A percentile compares a stretch with the other conserved stretches of the same genome.
These are phyloP conservation scores for Nymphaea colorata DNA, from an alignment of 164 flowering plant species.

Conservation along the genomic window DNA sequence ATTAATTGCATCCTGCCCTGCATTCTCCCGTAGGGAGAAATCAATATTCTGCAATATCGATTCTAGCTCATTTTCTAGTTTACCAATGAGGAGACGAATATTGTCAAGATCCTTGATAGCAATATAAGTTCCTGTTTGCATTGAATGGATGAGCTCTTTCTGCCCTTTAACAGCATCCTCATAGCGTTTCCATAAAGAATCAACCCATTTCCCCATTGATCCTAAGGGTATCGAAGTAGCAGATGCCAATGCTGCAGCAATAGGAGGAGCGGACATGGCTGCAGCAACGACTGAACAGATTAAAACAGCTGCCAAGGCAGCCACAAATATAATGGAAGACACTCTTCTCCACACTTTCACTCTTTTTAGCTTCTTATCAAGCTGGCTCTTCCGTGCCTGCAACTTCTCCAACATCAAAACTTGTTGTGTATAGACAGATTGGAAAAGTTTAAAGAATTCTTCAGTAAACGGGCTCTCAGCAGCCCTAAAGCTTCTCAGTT, in stretches of 20 bases:
- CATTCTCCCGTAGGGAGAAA: slow-evolving; percentile 29
- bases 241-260: slow-evolving; percentile 64
- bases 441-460: slow-evolving; percentile 46
- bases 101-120: slow-evolving; percentile 60
- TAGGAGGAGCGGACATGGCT: slow-evolving; percentile 72
- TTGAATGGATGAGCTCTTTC: slow-evolving; percentile 42
- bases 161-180: slow-evolving; percentile 48
- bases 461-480: slow-evolving; percentile 63
- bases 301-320: slow-evolving; percentile 52
- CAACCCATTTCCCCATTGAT: slow-evolving; percentile 73
- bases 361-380: slow-evolving; percentile 53
- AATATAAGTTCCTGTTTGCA: slow-evolving; percentile 46
- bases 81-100: slow-evolving; percentile 50
- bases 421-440: slow-evolving; percentile 47
- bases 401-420: slow-evolving; percentile 44
- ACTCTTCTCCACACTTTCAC: slow-evolving; percentile 58
- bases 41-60: slow-evolving; percentile 40
- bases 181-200: slow-evolving; percentile 55
- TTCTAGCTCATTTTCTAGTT: slow-evolving; percentile 42
- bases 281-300: slow-evolving; percentile 87
- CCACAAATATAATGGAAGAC: slow-evolving; percentile 49
- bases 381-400: slow-evolving; percentile 38
- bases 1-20: slow-evolving; percentile 37
- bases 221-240: slow-evolving; percentile 75
- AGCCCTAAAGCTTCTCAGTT: slow-evolving; percentile 42